Evolutionary conservation across 352 stramenopile species (phyloP).

Genomic region (Blastocystis sp.): DNA sequence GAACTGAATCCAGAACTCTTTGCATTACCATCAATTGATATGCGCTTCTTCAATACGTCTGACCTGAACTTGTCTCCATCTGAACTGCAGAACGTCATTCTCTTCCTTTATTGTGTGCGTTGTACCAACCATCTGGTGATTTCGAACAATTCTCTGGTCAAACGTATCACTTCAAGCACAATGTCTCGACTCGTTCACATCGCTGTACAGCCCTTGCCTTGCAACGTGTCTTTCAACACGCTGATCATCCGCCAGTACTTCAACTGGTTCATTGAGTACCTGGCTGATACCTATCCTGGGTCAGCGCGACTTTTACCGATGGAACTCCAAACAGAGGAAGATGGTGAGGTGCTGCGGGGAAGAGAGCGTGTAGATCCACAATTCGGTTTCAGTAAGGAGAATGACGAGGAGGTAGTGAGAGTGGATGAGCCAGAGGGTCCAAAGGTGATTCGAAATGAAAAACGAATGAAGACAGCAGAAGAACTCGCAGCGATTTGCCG

Average conservation of each 20-base stretch:
- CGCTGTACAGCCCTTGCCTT: not conserved
- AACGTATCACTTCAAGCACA: not conserved
- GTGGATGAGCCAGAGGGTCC: not conserved
- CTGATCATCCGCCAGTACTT: slow-evolving; percentile 55
- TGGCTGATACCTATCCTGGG: slow-evolving; percentile 33
- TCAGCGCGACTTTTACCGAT: slow-evolving; percentile 4
- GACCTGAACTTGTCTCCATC: not conserved
- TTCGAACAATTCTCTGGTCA: not conserved
- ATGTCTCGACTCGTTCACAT: not conserved
- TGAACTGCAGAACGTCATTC: slow-evolving; percentile 43
- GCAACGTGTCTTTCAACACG: slow-evolving; percentile 49
- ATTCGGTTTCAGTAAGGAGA: slow-evolving; percentile 18
- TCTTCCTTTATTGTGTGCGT: slow-evolving; percentile 27
- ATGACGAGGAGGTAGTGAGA: not conserved
- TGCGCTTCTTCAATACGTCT: slow-evolving; percentile 48
- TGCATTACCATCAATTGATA: not conserved
- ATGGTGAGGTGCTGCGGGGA: not conserved
- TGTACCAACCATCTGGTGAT: slow-evolving; percentile 38
- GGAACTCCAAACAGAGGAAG: slow-evolving; percentile 32
- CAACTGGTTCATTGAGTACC: slow-evolving; percentile 59
- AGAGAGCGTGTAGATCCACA: not conserved
- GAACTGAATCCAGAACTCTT: not conserved
- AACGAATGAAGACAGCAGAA: not conserved
- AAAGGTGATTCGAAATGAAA: slow-evolving; percentile 20
- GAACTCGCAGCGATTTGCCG: not conserved